Evolutionary conservation across 1,284 basidiomycete species (phyloP).

Genomic region (Apiotrichum sp.): DNA sequence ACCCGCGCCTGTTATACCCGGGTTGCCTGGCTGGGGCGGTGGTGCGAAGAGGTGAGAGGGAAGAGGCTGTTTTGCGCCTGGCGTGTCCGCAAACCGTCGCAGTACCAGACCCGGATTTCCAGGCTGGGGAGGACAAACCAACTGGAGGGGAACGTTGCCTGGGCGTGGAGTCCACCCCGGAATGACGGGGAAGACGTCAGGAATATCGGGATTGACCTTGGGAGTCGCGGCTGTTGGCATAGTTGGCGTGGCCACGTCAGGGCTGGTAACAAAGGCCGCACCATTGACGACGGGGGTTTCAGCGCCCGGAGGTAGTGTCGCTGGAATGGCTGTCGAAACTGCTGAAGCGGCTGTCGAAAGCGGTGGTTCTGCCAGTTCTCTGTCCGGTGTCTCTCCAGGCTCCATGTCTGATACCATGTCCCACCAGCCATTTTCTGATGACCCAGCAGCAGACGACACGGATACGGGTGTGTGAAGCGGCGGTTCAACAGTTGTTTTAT

Average conservation of each 20-base stretch:
- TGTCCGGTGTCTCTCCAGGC: neutral
- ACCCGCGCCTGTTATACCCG: no score
- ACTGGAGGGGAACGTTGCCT: neutral
- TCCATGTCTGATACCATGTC: constrained; percentile 34
- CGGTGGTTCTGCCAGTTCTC: neutral
- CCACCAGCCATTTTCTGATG: constrained; percentile 28
- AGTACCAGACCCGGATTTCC: neutral
- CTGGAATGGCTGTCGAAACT: neutral
- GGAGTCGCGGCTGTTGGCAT: no score
- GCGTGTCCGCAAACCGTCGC: neutral
- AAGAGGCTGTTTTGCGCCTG: no score
- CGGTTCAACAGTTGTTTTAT: no score
- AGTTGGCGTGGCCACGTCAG: no score
- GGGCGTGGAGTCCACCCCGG: neutral
- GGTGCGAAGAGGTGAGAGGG: no score
- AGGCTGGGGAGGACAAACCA: neutral
- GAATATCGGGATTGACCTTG: no score
- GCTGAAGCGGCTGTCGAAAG: neutral
- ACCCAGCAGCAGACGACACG: neutral
- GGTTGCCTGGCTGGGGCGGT: no score
- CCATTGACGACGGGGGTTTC: neutral
- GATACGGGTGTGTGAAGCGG: neutral
- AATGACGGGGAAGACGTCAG: neutral
- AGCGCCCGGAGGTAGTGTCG: neutral
- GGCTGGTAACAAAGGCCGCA: neutral